Base-by-base conservation (phyloP, 768 basidiomycete genomes). In the Pholiota conissans region DNA sequence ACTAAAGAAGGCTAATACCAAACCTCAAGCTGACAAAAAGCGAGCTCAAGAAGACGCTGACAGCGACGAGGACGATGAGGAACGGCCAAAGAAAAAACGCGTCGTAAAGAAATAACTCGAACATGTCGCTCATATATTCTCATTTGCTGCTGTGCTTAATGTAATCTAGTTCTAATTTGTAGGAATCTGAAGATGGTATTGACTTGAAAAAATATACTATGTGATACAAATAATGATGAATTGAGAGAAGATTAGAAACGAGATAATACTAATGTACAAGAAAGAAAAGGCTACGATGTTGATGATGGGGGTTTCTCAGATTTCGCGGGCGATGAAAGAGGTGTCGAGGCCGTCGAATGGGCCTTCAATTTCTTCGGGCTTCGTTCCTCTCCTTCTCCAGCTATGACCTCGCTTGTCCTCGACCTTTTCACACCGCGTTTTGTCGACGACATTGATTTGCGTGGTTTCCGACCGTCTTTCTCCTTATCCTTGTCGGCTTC, bases 381-480 rank as follows among this genome's bases (percentile, higher is more conserved):
- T 37, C 73, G 69, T 45, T 72, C 69, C 16, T 55, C 67, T 5
- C 71, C 73, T 28, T 64, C 63, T 10, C 54, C 55, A 20, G 18
- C 56, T 7, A 62, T 50, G 20, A 59, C 49, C 27, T 75, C 73
- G 47, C 69, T 67, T 16, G 71, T 68, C 28, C 74, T 68, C 6
- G 67, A 67, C 39, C 77, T 67, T 62, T 80, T 79, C 34, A 76
- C 52, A 29, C 73, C 73, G 5, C 71, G 70, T 54, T 63, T 69
- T 14, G 63, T 64, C 6, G 63, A 32, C 13, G 30, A n/a, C n/a
- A n/a, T 52, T 30, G 61, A 60, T 49, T 62, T 68, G 1, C 60
- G 61, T 11, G 58, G 60, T 56, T 66, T 69, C 13, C 57, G 58
- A 11, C 52, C n/a, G n/a, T n/a, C n/a, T n/a, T n/a, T n/a, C n/a